These are phyloP conservation scores for Capsella rubella DNA, from an alignment of 441 rosid species.

Conservation along the genomic window DNA sequence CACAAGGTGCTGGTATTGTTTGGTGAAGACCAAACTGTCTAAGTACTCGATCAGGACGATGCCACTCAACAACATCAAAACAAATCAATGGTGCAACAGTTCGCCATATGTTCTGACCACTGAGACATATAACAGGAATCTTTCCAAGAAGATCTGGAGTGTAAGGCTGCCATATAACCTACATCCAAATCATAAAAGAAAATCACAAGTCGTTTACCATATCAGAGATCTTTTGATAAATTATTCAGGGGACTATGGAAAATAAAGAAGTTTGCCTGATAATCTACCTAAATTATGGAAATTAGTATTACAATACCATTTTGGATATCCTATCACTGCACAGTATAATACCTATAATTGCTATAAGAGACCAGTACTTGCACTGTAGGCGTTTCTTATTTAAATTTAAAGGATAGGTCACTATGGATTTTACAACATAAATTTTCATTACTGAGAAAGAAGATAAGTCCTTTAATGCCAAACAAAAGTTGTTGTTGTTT, in stretches of 20 bases:
- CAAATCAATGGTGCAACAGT: slow-evolving; percentile 45
- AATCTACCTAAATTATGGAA: background rate
- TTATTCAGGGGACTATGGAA: background rate
- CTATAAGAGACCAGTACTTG: slow-evolving; percentile 6
- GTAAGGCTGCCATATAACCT: slow-evolving; percentile 50
- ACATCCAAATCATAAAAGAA: slow-evolving; percentile 27
- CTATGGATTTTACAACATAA: background rate
- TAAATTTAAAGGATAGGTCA: background rate
- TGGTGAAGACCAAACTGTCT: slow-evolving; percentile 49
- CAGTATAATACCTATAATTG: slow-evolving; percentile 6
- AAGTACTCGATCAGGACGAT: slow-evolving; percentile 49
- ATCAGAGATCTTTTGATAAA: slow-evolving; percentile 6
- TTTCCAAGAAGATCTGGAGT: slow-evolving; percentile 43
- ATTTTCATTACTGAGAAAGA: background rate
- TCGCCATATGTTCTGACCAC: slow-evolving; percentile 48
- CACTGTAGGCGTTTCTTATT: background rate
- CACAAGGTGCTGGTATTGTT: slow-evolving; percentile 44
- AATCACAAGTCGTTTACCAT: slow-evolving; percentile 12
- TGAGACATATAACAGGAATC: slow-evolving; percentile 46
- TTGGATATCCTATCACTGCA: slow-evolving; percentile 8
- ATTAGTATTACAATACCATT: background rate
- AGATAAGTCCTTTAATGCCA: background rate
- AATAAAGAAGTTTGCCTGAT: background rate
- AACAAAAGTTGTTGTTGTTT: background rate
- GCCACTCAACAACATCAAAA: slow-evolving; percentile 51